Evolutionary conservation across 2,329 filamentous ascomycete genomes (phyloP), one percentile per base, ranked within the genome.

Genomic region (Endoconidiophora laricicola): DNA sequence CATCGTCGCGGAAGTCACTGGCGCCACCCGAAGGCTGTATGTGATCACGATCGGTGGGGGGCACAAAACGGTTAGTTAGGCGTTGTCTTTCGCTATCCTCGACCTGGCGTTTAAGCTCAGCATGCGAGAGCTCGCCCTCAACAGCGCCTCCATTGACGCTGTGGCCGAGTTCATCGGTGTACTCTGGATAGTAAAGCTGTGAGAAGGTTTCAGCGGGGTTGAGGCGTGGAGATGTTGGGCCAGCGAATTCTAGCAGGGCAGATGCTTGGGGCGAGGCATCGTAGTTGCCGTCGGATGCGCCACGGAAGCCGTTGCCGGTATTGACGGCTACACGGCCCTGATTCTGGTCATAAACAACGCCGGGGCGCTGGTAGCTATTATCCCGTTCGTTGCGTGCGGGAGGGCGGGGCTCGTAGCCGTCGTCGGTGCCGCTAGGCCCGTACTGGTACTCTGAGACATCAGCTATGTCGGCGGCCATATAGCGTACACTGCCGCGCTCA

Each of bases 331-430:
- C 39, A 7, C 46, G 46, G 24, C 20, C 38, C 23, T 49, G 46
- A 6, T 33, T 33, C 12, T 33, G 29, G 39, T 49, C 46, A 23
- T 49, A 49, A 26, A 43, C 23, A 18, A 49, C 22, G 33, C 36
- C 40, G 9, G 46, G 46, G 10, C 46, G 39, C 26, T 49, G 46
- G 46, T 49, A 40, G 14, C 43, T 26, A 23, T 38, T 20, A 22
- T 49, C 46, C 6, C 40, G 39, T 9, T 44, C 46, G 18, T 23
- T 29, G 23, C 39, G 46, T 20, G 40, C 14, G 16, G n/a, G 26
- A 7, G 36, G 24, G 9, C 29, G 29, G 9, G 29, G 9, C 9
- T 49, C 46, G 33, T 43, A 43, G 26, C 9, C 24, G 16, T 44
- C 29, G 29, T 33, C 46, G 14, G 37, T 12, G 4, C 12, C 29